Evolutionary conservation across 2,329 filamentous ascomycete species (phyloP).

Genomic region (Ophiostoma montium): DNA sequence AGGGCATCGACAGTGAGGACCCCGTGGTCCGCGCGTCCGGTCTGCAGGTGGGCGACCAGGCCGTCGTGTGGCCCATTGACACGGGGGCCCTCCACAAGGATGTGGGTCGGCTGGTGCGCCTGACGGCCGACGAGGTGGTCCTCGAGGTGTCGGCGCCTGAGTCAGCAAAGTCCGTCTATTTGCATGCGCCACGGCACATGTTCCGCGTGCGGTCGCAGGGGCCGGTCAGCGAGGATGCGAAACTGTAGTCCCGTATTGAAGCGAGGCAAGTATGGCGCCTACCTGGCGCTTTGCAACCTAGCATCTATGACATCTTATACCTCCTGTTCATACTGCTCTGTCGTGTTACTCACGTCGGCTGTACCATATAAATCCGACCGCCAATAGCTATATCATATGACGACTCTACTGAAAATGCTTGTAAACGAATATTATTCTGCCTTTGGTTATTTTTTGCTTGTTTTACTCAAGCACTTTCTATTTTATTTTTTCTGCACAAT

Average conservation of each 20-base stretch:
- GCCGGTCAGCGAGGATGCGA: constrained; percentile 4
- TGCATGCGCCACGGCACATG: constrained; percentile 49
- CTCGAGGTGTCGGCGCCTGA: constrained; percentile 30
- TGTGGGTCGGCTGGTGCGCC: constrained; percentile 36
- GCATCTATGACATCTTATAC: no score
- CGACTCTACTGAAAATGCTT: no score
- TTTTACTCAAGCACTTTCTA: no score
- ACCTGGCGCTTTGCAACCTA: no score
- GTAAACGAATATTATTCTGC: no score
- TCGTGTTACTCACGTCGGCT: no score
- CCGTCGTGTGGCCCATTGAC: constrained; percentile 49
- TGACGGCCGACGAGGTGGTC: constrained; percentile 42
- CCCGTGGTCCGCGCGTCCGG: constrained; percentile 29
- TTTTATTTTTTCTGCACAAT: no score
- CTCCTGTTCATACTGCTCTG: no score
- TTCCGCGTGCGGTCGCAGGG: constrained; percentile 32
- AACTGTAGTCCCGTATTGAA: constrained; percentile 6
- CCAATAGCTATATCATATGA: no score
- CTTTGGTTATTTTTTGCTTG: no score
- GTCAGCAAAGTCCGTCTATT: constrained; percentile 28
- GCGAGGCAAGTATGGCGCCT: no score
- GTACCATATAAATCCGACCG: no score
- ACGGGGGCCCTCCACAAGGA: constrained; percentile 46
- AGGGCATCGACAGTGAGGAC: constrained; percentile 32
- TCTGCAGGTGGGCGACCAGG: constrained; percentile 36